Evolutionary conservation across 2,329 filamentous ascomycete species (phyloP).

Genomic region (Botrytis cinerea): DNA sequence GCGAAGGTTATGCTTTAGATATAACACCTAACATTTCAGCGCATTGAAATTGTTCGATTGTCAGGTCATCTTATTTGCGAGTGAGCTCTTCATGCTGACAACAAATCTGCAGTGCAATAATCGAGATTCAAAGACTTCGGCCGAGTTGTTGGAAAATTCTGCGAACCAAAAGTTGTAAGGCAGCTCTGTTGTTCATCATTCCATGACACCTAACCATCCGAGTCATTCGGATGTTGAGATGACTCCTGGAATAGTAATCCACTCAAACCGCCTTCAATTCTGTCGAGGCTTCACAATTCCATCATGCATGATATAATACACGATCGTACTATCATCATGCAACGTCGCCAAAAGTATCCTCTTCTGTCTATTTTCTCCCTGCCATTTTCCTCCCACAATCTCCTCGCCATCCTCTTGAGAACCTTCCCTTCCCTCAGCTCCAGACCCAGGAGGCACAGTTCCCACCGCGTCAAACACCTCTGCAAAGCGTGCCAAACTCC

Average conservation of each 20-base stretch:
- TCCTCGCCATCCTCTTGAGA: slow-evolving; percentile 29
- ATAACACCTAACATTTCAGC: slow-evolving; percentile 93
- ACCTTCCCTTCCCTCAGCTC: slow-evolving; percentile 29
- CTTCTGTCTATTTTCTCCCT: slow-evolving; percentile 56
- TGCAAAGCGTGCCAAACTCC: slow-evolving; percentile 66
- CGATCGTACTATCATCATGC: slow-evolving; percentile 78
- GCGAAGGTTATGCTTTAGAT: background rate
- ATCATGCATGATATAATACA: slow-evolving; percentile 83
- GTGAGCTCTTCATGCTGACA: slow-evolving; percentile 33
- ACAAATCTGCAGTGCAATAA: slow-evolving; percentile 38
- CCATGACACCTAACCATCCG: no score
- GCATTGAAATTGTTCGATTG: slow-evolving; percentile 65
- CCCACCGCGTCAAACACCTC: slow-evolving; percentile 67
- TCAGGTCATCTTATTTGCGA: slow-evolving; percentile 36
- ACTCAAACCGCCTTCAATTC: slow-evolving; percentile 55
- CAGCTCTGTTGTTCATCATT: background rate
- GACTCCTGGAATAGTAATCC: background rate
- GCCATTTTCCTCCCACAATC: slow-evolving; percentile 47
- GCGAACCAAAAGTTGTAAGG: background rate
- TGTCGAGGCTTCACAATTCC: slow-evolving; percentile 85
- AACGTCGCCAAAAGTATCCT: slow-evolving; percentile 72
- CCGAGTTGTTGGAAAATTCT: background rate
- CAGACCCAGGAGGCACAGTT: slow-evolving; percentile 46
- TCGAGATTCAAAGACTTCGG: background rate
- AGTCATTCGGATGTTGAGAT: background rate